A percentile compares a stretch with the other conserved stretches of the same genome.
These are phyloP conservation scores for Flaveria floridana DNA, from an alignment of 140 eudicot species.

Conservation along the genomic window DNA sequence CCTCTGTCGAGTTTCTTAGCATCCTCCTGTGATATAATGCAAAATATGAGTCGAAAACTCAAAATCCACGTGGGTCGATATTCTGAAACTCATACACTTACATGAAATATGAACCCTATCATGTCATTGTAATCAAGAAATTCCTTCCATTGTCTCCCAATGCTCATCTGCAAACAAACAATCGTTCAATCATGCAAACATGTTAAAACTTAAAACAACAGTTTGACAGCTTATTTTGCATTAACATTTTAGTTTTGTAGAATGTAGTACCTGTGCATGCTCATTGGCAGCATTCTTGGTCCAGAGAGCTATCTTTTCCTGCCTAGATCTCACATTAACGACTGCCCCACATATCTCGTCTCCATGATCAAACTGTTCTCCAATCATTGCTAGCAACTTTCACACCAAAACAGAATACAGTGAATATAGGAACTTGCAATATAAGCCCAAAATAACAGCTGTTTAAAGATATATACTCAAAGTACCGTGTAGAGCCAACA, in stretches of 20 bases:
- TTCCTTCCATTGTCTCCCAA: slow-evolving; percentile 84
- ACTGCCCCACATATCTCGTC: slow-evolving; percentile 97
- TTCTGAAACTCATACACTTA: slow-evolving; percentile 27
- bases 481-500: slow-evolving; percentile 80
- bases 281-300: slow-evolving; percentile 91
- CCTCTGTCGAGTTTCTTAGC: slow-evolving; percentile 62
- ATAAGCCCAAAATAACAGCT: not conserved
- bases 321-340: slow-evolving; percentile 70
- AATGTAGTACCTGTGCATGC: slow-evolving; percentile 66
- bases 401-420: not conserved
- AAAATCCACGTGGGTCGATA: not conserved
- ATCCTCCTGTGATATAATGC: slow-evolving; percentile 54
- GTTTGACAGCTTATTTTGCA: not conserved
- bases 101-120: slow-evolving; percentile 79
- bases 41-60: not conserved
- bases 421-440: not conserved
- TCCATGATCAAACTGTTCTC: slow-evolving; percentile 90
- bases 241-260: not conserved
- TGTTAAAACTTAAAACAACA: not conserved
- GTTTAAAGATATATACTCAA: not conserved
- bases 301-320: slow-evolving; percentile 83
- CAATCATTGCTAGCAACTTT: slow-evolving; percentile 90
- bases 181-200: not conserved
- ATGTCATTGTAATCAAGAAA: slow-evolving; percentile 65
- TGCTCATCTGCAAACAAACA: slow-evolving; percentile 52